Percentiles rank a stretch among this genome's conserved stretches.
phyloP scores from a whole-genome alignment of 1,284 basidiomycete species.

The Microbotryum scabiosae region DNA sequence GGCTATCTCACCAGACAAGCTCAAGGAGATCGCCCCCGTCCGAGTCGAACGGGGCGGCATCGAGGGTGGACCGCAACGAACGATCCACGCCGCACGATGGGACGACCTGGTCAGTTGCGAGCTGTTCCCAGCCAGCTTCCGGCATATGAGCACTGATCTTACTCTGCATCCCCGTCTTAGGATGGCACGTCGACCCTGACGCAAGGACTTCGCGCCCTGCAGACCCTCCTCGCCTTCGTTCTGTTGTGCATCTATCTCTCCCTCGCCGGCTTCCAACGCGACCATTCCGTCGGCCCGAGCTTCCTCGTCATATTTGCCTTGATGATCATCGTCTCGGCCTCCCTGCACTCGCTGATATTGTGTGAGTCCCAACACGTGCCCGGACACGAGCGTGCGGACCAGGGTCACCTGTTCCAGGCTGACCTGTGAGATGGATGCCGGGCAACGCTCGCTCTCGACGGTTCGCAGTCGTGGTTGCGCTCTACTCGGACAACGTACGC shows the following conservation, averaged over 20 bases:
- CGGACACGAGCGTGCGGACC: too few relatives aligned
- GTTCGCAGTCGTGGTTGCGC: conserved; percentile 10
- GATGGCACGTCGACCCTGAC: conserved; percentile 8
- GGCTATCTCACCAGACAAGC: too few relatives aligned
- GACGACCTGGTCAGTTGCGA: too few relatives aligned
- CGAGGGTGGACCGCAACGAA: too few relatives aligned
- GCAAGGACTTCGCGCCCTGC: conserved; percentile 1
- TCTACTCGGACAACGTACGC: conserved; percentile 13
- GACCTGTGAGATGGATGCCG: too few relatives aligned
- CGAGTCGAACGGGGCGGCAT: too few relatives aligned
- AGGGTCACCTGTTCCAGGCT: too few relatives aligned
- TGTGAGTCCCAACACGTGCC: conserved; percentile 2
- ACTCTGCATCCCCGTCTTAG: not conserved
- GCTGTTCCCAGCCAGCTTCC: too few relatives aligned
- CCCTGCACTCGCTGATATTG: conserved; percentile 14
- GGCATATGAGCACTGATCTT: too few relatives aligned
- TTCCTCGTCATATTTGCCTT: conserved; percentile 11
- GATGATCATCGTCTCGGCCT: conserved; percentile 7
- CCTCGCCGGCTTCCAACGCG: conserved; percentile 29
- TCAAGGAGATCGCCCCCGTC: too few relatives aligned
- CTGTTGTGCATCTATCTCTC: conserved; percentile 28
- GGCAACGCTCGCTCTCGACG: too few relatives aligned
- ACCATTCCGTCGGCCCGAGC: conserved; percentile 14
- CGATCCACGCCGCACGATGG: too few relatives aligned
- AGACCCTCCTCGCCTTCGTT: conserved; percentile 14